These are phyloP conservation scores for Aurantiochytrium sp. DNA, from an alignment of 108 stramenopile species.

Conservation along the genomic window DNA sequence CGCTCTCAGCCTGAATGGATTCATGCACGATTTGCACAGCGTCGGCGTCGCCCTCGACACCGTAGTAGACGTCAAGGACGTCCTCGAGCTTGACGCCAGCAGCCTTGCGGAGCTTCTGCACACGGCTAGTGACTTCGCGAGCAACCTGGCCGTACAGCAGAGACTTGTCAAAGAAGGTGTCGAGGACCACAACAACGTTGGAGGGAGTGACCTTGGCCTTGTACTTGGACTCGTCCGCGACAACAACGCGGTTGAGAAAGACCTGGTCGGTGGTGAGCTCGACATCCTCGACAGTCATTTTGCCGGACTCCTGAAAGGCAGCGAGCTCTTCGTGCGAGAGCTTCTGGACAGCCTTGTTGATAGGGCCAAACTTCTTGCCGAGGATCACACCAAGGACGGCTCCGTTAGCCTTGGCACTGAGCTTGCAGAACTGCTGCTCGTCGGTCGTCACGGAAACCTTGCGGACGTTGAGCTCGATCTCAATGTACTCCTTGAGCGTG, in stretches of 20 bases:
- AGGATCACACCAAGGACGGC: conserved; percentile 81
- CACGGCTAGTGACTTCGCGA: conserved; percentile 85
- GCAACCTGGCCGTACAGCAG: conserved; percentile 70
- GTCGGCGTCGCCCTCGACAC: conserved; percentile 43
- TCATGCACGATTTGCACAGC: conserved; percentile 57
- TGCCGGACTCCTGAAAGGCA: conserved; percentile 63
- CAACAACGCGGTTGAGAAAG: conserved; percentile 72
- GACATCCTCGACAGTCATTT: conserved; percentile 63
- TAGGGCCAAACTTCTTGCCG: conserved; percentile 79
- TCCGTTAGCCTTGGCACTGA: conserved; percentile 78
- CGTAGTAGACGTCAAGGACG: conserved; percentile 77
- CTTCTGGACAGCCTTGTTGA: conserved; percentile 27
- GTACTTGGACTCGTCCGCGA: conserved; percentile 80
- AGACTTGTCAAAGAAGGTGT: conserved; percentile 87
- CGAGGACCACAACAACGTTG: conserved; percentile 80
- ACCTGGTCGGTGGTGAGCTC: conserved; percentile 59
- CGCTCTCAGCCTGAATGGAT: conserved; percentile 47
- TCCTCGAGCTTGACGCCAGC: conserved; percentile 76
- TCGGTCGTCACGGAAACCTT: conserved; percentile 64
- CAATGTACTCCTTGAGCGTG: conserved; percentile 79
- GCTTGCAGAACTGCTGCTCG: conserved; percentile 81
- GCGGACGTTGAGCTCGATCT: conserved; percentile 92
- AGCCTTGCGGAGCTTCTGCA: conserved; percentile 91
- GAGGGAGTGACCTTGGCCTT: conserved; percentile 77
- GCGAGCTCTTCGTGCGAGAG: conserved; percentile 59